These are phyloP conservation scores for Sugiyamaella boreocaroliniensis DNA, from an alignment of 805 yeast species.

Conservation along the genomic window DNA sequence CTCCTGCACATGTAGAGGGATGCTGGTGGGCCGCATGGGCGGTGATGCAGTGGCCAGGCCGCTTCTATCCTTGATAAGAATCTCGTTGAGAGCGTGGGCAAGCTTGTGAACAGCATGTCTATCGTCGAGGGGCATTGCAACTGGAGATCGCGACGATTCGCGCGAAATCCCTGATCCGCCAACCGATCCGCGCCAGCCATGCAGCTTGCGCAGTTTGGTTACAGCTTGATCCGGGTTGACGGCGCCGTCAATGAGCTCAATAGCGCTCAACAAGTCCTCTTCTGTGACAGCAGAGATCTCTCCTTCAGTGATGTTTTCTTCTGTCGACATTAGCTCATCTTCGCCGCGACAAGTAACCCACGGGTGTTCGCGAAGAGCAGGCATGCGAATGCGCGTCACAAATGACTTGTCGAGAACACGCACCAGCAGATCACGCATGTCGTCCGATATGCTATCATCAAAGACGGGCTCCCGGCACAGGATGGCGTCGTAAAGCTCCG, in stretches of 20 bases:
- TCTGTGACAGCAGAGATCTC: constrained; percentile 29
- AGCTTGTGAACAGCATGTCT: constrained; percentile 23
- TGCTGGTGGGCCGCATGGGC: neutral
- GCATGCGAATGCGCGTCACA: constrained; percentile 55
- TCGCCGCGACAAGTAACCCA: constrained; percentile 42
- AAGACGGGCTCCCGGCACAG: constrained; percentile 40
- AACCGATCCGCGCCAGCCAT: constrained; percentile 30
- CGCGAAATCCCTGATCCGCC: constrained; percentile 6
- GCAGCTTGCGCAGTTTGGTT: constrained; percentile 22
- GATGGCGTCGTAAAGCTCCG: constrained; percentile 68
- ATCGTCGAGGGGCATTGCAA: constrained; percentile 3
- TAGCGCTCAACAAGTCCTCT: constrained; percentile 32
- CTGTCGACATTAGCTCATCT: constrained; percentile 30
- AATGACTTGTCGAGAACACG: constrained; percentile 65
- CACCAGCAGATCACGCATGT: constrained; percentile 50
- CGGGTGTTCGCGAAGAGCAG: constrained; percentile 66
- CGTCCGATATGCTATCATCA: constrained; percentile 17
- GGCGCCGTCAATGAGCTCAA: constrained; percentile 27
- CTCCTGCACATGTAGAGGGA: neutral
- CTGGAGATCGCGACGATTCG: constrained; percentile 11
- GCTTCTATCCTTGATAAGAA: constrained; percentile 14
- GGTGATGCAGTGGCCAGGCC: neutral
- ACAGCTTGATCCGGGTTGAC: constrained; percentile 19
- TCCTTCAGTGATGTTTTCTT: constrained; percentile 30
- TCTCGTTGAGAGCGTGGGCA: constrained; percentile 29